Conservation (phyloP, 176 grass and related monocot genomes). For the Thinopyrum elongatum region DNA sequence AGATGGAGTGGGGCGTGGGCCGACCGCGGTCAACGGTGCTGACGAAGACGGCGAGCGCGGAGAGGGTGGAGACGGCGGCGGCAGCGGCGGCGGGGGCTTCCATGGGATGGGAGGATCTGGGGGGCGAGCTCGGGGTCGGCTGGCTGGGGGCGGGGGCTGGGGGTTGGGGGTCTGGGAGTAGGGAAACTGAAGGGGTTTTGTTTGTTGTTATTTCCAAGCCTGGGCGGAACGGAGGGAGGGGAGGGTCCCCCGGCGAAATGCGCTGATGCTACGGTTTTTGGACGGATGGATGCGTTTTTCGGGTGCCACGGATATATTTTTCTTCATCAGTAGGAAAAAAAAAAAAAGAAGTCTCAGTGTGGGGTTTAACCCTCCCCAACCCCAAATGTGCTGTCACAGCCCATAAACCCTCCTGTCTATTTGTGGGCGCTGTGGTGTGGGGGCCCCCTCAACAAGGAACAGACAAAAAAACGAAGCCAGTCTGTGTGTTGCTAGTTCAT, state of each 20-base stretch:
- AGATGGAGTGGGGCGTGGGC: background rate
- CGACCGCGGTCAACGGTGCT: constrained; percentile 39
- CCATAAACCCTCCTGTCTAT: background rate
- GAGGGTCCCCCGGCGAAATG: background rate
- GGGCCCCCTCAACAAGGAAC: too few relatives aligned
- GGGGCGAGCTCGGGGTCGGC: background rate
- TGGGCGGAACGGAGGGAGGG: background rate
- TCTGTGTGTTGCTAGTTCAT: too few relatives aligned
- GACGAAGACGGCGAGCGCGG: constrained; percentile 44
- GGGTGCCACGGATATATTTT: too few relatives aligned
- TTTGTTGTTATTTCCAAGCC: background rate
- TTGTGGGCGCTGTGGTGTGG: too few relatives aligned
- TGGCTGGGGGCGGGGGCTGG: background rate
- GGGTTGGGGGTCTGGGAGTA: too few relatives aligned
- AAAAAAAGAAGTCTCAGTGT: background rate
- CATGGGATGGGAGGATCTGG: background rate
- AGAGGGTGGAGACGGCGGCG: constrained; percentile 35
- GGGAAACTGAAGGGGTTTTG: background rate
- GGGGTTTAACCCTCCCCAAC: background rate
- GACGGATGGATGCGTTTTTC: too few relatives aligned
- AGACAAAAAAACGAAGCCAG: too few relatives aligned
- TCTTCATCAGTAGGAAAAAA: too few relatives aligned
- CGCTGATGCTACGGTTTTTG: background rate
- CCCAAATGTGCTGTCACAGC: background rate
- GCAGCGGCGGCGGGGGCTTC: constrained; percentile 30